A percentile compares a stretch with the other conserved stretches of the same genome.
phyloP scores from a whole-genome alignment of 257 asterid genomes.

The Fraxinus excelsior region DNA sequence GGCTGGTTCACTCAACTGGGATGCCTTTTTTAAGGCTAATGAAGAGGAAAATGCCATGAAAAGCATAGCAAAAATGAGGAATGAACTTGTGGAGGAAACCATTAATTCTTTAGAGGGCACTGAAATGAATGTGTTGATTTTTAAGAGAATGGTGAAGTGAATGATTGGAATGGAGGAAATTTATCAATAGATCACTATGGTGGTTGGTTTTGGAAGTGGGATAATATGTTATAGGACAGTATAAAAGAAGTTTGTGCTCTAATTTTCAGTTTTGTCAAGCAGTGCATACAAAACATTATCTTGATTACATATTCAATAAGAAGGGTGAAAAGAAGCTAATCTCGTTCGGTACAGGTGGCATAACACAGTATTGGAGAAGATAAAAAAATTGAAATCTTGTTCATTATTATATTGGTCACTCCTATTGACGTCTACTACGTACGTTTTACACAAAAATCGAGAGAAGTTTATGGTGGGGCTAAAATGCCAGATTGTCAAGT shows the following conservation, averaged over 20 bases:
- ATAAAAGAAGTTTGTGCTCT: constrained; percentile 27
- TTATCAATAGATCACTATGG: constrained; percentile 1
- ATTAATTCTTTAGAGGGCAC: constrained; percentile 31
- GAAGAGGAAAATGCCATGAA: constrained; percentile 34
- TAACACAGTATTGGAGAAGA: not conserved
- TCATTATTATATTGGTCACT: not conserved
- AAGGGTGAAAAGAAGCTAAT: not conserved
- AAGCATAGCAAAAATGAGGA: constrained; percentile 26
- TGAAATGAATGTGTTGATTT: constrained; percentile 43
- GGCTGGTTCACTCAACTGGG: constrained; percentile 35
- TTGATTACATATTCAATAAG: no score
- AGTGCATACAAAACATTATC: not conserved
- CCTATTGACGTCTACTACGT: not conserved
- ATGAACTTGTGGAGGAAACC: constrained; percentile 40
- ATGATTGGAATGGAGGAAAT: constrained; percentile 25
- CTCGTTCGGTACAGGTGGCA: not conserved
- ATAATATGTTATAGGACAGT: constrained; percentile 21
- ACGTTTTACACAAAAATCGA: not conserved
- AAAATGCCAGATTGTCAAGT: constrained; percentile 52
- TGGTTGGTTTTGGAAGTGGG: not conserved
- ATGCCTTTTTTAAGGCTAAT: constrained; percentile 13
- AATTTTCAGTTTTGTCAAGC: not conserved
- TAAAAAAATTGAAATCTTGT: not conserved
- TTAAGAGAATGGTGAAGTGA: constrained; percentile 25
- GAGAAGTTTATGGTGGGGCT: constrained; percentile 34